Conservation (phyloP, 2,329 filamentous ascomycete genomes). For the Xylariaceae sp. region DNA sequence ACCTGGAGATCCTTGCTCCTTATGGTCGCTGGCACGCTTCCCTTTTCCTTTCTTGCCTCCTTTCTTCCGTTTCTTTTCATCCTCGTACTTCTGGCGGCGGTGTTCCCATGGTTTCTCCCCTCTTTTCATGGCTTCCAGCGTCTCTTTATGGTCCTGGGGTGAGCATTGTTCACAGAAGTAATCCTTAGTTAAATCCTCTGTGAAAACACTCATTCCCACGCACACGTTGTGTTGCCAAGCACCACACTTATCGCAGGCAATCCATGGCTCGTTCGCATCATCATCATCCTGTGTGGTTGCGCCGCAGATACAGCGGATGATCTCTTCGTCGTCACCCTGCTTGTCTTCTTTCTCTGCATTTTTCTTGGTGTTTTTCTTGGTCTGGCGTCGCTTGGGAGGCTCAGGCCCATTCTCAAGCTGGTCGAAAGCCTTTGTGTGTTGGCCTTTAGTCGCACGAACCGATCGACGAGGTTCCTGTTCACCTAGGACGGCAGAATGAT, state of each 20-base stretch:
- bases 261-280: conserved; percentile 81
- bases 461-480: conserved; percentile 82
- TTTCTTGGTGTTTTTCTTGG: conserved; percentile 48
- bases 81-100: conserved; percentile 58
- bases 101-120: conserved; percentile 87
- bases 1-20: conserved; percentile 45
- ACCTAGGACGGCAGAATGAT: conserved; percentile 28
- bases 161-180: conserved; percentile 93
- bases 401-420: conserved; percentile 59
- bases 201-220: conserved; percentile 76
- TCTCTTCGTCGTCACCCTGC: conserved; percentile 57
- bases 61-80: conserved; percentile 58
- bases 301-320: conserved; percentile 92
- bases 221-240: conserved; percentile 98
- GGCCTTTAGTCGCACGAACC: conserved; percentile 92
- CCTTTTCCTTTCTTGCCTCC: conserved; percentile 60
- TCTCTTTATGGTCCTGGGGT: conserved; percentile 75
- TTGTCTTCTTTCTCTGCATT: conserved; percentile 55
- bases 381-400: conserved; percentile 49
- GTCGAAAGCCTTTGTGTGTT: conserved; percentile 85
- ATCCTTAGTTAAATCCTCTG: conserved; percentile 71
- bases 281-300: conserved; percentile 81
- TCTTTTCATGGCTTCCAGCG: conserved; percentile 70
- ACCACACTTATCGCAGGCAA: conserved; percentile 86
- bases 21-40: conserved; percentile 62